Evolutionary conservation across 441 rosid species (phyloP), one percentile per base, ranked within the genome.

Genomic region (Gossypium trilobum): DNA sequence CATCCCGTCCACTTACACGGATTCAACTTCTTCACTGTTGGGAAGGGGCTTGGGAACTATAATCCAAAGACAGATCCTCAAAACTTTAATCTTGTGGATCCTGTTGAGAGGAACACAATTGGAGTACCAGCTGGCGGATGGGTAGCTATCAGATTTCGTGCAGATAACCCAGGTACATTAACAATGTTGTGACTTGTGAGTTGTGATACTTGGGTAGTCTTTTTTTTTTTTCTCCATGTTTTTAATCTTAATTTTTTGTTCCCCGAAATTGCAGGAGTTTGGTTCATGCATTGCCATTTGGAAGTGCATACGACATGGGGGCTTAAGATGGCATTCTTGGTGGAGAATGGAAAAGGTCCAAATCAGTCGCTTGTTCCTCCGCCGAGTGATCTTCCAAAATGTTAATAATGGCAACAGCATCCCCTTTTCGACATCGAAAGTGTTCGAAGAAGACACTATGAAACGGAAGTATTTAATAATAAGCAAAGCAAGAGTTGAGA

Each of bases 281-380:
- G 93, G 93, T 84, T 88, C 68, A 13, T 88, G 83, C 90, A 88
- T 72, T 88, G 92, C 66, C 92, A 88, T 81, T 72, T 89, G 69
- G 98, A 93, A 81, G 85, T 90, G 69, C 96, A 90, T 81, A 89
- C 98, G 48, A 87, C 95, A 42, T 93, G 95, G 98, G 98, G 98
- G 51, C 83, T 93, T 5, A 88, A 90, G 83, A 93, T 91, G 98
- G 97, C 96, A n/a, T 93, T 91, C 81, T 76, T 91, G 83, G 98
- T 93, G 75, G 96, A 91, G 27, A 89, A 89, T 70, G 97, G 96
- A 19, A 87, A 84, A 79, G 96, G 98, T 67, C 93, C 92, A 4
- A 89, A 87, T 27, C 73, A 89, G 73, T 90, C 98, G 46, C 77
- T 91, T 63, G 77, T 93, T 75, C 97, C 98, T 16, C 97, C 97